A percentile compares a stretch with the other conserved stretches of the same genome.
Conservation (phyloP, 495 filamentous ascomycete genomes). For the Choiromyces venosus region DNA sequence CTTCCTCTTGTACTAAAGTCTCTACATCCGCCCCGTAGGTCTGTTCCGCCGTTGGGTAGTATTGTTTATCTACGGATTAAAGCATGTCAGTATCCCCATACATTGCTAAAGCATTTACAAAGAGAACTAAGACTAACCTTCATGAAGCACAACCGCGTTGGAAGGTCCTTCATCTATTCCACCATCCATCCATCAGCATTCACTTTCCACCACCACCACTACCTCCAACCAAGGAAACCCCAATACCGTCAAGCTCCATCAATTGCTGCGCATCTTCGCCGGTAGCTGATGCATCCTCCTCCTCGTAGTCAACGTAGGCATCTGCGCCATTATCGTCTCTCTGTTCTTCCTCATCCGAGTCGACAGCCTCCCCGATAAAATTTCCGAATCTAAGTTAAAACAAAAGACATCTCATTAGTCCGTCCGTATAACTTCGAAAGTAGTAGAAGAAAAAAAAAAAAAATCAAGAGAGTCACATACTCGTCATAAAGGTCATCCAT, state of each 20-base stretch:
- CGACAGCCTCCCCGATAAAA: constrained; percentile 85
- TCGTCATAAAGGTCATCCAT: constrained; percentile 87
- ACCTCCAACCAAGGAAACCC: constrained; percentile 2
- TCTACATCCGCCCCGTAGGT: constrained; percentile 92
- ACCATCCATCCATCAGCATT: constrained; percentile 29
- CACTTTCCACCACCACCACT: background rate
- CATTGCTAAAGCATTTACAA: background rate
- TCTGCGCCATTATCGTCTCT: constrained; percentile 65
- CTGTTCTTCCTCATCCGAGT: constrained; percentile 74
- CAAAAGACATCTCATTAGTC: constrained; percentile 24
- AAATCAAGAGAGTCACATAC: constrained; percentile 50
- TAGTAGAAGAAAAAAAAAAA: too few relatives aligned
- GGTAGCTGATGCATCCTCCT: constrained; percentile 59
- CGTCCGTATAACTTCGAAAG: constrained; percentile 12
- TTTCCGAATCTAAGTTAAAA: constrained; percentile 72
- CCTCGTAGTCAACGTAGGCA: constrained; percentile 75
- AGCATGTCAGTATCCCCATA: constrained; percentile 12
- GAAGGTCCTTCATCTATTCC: constrained; percentile 72
- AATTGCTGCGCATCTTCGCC: constrained; percentile 66
- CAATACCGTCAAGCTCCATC: constrained; percentile 88
- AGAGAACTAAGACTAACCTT: constrained; percentile 45
- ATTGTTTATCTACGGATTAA: constrained; percentile 71
- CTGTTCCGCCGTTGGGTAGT: constrained; percentile 93
- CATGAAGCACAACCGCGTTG: constrained; percentile 92
- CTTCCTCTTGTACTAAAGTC: constrained; percentile 93